Conservation (phyloP, 164 flowering plant species). For the Umbilicus rupestris region DNA sequence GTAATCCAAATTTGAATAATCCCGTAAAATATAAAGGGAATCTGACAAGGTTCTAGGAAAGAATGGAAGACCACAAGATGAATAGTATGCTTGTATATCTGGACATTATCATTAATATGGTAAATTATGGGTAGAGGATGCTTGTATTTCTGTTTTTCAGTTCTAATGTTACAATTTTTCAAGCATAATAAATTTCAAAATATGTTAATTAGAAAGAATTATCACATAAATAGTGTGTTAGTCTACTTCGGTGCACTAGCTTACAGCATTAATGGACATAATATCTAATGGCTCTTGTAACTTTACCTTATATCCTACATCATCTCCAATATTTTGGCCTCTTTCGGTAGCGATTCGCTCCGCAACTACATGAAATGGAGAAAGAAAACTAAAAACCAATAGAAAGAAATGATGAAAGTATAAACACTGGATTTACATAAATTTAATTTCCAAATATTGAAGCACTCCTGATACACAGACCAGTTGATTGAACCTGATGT, state of each 20-base stretch:
- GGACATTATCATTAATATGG: no score
- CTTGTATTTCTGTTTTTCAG: no score
- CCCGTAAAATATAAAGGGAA: no score
- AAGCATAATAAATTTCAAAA: no score
- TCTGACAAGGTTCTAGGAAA: no score
- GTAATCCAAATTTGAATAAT: no score
- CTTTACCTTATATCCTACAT: conserved; percentile 87
- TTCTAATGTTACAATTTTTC: no score
- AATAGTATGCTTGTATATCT: no score
- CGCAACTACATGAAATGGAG: conserved; percentile 40
- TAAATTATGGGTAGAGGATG: no score
- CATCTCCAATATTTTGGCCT: conserved; percentile 77
- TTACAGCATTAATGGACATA: neutral
- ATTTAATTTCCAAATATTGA: neutral
- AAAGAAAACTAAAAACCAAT: neutral
- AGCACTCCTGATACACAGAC: neutral
- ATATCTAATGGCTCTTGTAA: neutral
- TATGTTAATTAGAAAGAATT: no score
- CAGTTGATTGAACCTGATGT: conserved; percentile 48
- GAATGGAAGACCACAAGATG: no score
- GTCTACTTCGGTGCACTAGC: neutral
- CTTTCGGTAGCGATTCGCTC: conserved; percentile 87
- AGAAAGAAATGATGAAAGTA: neutral
- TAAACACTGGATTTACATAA: neutral
- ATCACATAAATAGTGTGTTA: neutral